Base-by-base conservation (phyloP, 257 asterid species). In the Petunia axillaris region DNA sequence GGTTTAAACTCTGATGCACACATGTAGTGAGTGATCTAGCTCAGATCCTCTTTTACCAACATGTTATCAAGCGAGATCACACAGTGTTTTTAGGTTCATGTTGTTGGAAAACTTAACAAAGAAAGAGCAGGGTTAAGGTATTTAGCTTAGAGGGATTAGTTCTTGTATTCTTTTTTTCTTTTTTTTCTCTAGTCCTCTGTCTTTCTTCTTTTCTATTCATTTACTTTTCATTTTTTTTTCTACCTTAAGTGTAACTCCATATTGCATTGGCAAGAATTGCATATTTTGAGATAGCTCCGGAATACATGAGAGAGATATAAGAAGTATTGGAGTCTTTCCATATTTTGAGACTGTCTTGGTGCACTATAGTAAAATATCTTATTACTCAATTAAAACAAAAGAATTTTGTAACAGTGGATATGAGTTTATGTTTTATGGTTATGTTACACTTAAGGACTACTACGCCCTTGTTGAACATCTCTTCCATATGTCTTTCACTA, bases 401-500 rank as follows among this genome's bases (percentile, higher is more conserved):
- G 41, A 35, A 73, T 13, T 36, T 11, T 40, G 13, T 48, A 10
- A 13, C 50, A 73, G 37, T 73, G 14, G 6, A 5, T 11, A 43
- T 71, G 60, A 16, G 40, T 44, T 25, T 68, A 8, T 46, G 4
- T 44, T 70, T 70, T 70, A 46, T 46, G 43, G 25, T 70, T 46
- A 25, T 5, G 77, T 25, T 70, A n/a, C 39, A n/a, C 4, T 48
- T 16, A 44, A 44, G 76, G 40, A 68, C 4, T 44, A 68, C 16
- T 1, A 71, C 5, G 44, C 15, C 77, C 25, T 71, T 73, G 59
- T 50, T 50, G 35, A 36, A 50, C 76, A 50, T 77, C 73, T 74
- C 15, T 48, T 78, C 54, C 68, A 39, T 57, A 71, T 67, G 39
- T 71, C 44, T 80, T 37, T 44, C 81, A 65, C 65, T 77, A 37